Evolutionary conservation across 1,139 yeast species (phyloP).

Genomic region (Yamadazyma triangularis): DNA sequence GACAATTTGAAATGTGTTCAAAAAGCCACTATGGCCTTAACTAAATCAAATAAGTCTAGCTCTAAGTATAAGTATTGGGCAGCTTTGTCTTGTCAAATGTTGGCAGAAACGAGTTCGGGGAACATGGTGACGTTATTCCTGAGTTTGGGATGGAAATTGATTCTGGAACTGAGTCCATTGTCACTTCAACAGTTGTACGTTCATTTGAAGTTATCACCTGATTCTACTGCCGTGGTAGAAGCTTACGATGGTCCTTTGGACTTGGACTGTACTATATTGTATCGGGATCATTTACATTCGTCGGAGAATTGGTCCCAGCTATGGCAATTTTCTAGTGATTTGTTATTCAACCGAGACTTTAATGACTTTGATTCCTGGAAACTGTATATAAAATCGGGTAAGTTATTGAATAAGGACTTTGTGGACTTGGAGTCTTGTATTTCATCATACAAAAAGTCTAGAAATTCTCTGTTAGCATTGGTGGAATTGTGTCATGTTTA

Average conservation of each 20-base stretch:
- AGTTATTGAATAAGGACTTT: constrained; percentile 21
- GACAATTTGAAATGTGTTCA: constrained; percentile 37
- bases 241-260: constrained; percentile 36
- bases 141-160: constrained; percentile 50
- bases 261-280: constrained; percentile 53
- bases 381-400: constrained; percentile 41
- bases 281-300: constrained; percentile 41
- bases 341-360: constrained; percentile 40
- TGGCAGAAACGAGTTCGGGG: constrained; percentile 19
- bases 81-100: constrained; percentile 37
- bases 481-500: constrained; percentile 40
- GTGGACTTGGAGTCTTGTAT: constrained; percentile 23
- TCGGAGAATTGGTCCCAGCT: constrained; percentile 39
- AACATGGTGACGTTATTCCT: constrained; percentile 46
- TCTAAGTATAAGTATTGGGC: constrained; percentile 44
- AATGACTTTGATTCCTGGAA: constrained; percentile 66
- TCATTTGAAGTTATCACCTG: constrained; percentile 38
- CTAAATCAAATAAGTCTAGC: constrained; percentile 22
- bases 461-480: constrained; percentile 56
- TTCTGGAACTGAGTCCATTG: constrained; percentile 41
- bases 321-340: constrained; percentile 22
- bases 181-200: constrained; percentile 60
- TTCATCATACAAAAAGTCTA: constrained; percentile 23
- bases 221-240: constrained; percentile 26
- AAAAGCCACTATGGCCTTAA: constrained; percentile 41